Evolutionary conservation across 2,329 filamentous ascomycete species (phyloP).

Genomic region (Ceratocystis diversiconidia): DNA sequence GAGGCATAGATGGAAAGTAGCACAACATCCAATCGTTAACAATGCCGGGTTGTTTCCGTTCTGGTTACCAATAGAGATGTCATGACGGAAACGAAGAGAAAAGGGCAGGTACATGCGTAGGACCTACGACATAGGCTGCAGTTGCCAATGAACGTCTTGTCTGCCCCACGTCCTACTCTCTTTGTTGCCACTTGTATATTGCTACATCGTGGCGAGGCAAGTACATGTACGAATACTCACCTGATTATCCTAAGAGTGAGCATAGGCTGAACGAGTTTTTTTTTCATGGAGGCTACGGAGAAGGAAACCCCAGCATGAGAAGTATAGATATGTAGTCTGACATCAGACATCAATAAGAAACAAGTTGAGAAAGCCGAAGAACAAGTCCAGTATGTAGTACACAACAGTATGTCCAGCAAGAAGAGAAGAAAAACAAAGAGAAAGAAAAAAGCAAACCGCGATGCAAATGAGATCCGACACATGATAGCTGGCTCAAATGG

Average conservation of each 20-base stretch:
- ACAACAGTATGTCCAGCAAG: neutral
- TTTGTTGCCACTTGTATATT: neutral
- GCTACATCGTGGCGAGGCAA: neutral
- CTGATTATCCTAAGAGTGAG: no score
- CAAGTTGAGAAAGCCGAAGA: neutral
- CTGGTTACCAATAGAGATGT: no score
- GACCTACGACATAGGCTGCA: neutral
- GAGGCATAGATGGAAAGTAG: no score
- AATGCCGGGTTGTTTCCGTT: no score
- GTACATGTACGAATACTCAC: neutral
- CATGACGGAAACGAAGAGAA: no score
- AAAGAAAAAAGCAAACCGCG: neutral
- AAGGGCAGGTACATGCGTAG: neutral
- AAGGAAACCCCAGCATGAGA: neutral
- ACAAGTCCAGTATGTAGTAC: conserved; percentile 4
- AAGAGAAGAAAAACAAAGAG: conserved; percentile 3
- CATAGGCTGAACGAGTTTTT: neutral
- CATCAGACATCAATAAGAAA: neutral
- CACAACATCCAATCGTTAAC: no score
- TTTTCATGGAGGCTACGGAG: neutral
- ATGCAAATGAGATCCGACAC: conserved; percentile 11
- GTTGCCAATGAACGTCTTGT: neutral
- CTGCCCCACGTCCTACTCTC: neutral
- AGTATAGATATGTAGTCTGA: neutral
- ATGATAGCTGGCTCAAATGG: conserved; percentile 3